Conservation (phyloP, 306 rosid species). For the Elaeagnus macrophylla region DNA sequence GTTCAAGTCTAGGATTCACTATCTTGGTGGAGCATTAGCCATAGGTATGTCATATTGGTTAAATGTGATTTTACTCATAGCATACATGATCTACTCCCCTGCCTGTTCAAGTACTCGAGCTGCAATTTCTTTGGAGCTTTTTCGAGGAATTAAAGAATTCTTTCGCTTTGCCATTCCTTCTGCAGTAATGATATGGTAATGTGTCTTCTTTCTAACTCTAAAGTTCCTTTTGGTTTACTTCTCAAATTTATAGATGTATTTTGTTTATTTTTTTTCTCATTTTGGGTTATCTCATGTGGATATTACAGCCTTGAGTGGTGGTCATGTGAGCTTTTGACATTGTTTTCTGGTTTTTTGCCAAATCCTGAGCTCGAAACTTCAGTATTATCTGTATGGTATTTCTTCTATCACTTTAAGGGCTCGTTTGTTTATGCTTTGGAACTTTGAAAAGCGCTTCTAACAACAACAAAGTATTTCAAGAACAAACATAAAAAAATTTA, state of each 20-base stretch:
- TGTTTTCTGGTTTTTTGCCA: constrained; percentile 66
- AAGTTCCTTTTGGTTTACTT: not conserved
- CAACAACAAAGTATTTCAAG: no score
- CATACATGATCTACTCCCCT: constrained; percentile 42
- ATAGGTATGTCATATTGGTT: constrained; percentile 56
- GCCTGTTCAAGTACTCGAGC: constrained; percentile 33
- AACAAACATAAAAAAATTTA: no score
- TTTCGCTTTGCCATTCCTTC: constrained; percentile 63
- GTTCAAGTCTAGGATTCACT: constrained; percentile 36
- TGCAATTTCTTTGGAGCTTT: constrained; percentile 42
- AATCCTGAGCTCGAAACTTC: constrained; percentile 82
- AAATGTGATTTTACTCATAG: constrained; percentile 43
- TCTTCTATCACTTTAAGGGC: not conserved
- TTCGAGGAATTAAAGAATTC: constrained; percentile 50
- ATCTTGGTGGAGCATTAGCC: constrained; percentile 70
- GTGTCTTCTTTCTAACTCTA: not conserved
- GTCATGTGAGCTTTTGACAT: constrained; percentile 53
- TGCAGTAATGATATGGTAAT: constrained; percentile 61
- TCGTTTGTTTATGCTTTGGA: no score
- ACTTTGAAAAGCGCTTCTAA: no score
- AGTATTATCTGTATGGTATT: constrained; percentile 65
- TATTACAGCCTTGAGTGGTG: constrained; percentile 54
- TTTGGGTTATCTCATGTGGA: not conserved
- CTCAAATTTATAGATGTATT: not conserved
- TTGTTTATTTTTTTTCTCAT: not conserved